Evolutionary conservation across 768 basidiomycete genomes (phyloP), one percentile per base, ranked within the genome.

Genomic region (Pilatotrama ljubarskyi): DNA sequence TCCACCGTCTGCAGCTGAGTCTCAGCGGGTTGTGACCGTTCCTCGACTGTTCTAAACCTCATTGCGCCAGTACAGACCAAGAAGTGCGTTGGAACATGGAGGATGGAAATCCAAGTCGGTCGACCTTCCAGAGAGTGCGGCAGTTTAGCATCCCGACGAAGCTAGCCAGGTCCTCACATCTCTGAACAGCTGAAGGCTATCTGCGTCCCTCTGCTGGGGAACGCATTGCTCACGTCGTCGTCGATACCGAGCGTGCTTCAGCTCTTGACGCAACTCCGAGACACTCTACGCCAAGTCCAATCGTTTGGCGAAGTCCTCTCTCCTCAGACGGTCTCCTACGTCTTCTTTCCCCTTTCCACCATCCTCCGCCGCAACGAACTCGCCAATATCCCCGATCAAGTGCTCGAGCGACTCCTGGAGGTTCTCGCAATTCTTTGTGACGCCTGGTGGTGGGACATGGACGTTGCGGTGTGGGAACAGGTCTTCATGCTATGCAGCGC

Each of bases 371-470:
- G 91, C 32, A 93, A 95, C 70, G 67, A 81, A 15, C 81, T 86
- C 2, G 68, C 80, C 6, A 76, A 81, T 14, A 87, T 96, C 47
- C 89, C 93, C 8, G 88, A 94, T 67, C 87, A 87, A 66, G 74
- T 94, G 29, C 75, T 96, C 47, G 92, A 97, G 73, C 84, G 82
- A 55, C 72, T 94, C 20, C 77, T 97, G 59, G 66, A 77, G 24
- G 75, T 82, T 13, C 75, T 96, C 29, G 70, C 76, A 2, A 65
- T 81, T 1, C 77, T 98, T 24, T 84, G 82, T 63, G 80, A 85
- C 18, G 75, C 78, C n/a, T 93, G 91, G 88, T 95, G 93, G 91
- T 91, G 90, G 90, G 77, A 78, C 18, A 87, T 87, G 69, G 91
- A 92, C 46, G 49, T 83, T 37, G 77, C 78, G 54, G 73, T 85